Evolutionary conservation across 2,329 filamentous ascomycete species (phyloP), one percentile per base, ranked within the genome.

Genomic region (Hirsutella minnesotensis): DNA sequence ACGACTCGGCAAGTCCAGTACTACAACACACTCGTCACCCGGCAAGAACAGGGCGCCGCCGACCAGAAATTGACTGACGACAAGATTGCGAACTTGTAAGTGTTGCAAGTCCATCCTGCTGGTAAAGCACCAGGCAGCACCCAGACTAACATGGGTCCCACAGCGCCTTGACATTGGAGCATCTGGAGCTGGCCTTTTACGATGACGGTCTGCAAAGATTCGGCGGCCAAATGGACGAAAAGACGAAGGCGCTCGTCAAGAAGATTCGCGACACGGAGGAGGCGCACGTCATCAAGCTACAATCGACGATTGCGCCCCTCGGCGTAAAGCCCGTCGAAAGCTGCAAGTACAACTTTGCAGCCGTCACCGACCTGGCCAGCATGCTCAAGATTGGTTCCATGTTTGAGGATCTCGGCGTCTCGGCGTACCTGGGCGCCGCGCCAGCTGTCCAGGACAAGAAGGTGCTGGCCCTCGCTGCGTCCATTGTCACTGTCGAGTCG

Each of bases 181-280:
- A 83, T 63, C 79, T 87, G 53, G 83, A 87, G 65, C 70, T 78
- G 20, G 68, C 72, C 43, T 87, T 86, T 63, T 87, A 88, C 69
- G 69, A 75, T 52, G 70, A 83, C 56, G 82, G 81, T 31, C 83
- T 87, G 56, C 69, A 70, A 48, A 72, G 77, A 59, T 84, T 86
- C 64, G 69, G 75, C 21, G 70, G 74, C 34, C 59, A 69, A 18
- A 56, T 61, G 49, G 56, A 49, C 38, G 45, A 44, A 8, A 27
- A 48, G 20, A 51, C 57, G 31, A 49, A 62, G 38, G 33, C 44
- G 40, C 76, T 82, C 54, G 68, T 86, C 41, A 69, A 77, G 61
- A 59, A 66, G 43, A 75, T 86, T 46, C 78, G 77, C 49, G 53
- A 66, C 45, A 81, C 78, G 21, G 83, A 87, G 61, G 64, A 71